Conservation (phyloP, 2,329 filamentous ascomycete species). For the Raffaelea albimanens region DNA sequence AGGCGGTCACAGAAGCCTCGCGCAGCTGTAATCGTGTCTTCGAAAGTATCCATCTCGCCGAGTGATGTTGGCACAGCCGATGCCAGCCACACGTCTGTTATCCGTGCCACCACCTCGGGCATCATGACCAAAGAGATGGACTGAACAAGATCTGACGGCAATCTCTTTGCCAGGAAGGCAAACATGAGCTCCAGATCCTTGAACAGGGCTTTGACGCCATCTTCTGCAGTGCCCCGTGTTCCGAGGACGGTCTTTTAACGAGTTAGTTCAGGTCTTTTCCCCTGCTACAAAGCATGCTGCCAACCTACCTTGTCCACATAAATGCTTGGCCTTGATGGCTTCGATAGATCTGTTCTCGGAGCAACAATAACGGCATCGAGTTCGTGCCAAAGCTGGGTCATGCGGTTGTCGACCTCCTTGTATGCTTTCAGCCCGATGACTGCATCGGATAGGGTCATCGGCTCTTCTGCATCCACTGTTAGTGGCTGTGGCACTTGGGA, state of each 20-base stretch:
- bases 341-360: slow-evolving; percentile 43
- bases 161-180: slow-evolving; percentile 37
- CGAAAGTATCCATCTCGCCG: slow-evolving; percentile 60
- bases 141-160: slow-evolving; percentile 45
- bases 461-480: no score
- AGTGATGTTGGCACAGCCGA: slow-evolving; percentile 67
- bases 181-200: slow-evolving; percentile 43
- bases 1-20: slow-evolving; percentile 55
- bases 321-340: slow-evolving; percentile 27
- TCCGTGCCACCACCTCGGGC: slow-evolving; percentile 53
- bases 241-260: slow-evolving; percentile 30
- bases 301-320: slow-evolving; percentile 28
- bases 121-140: slow-evolving; percentile 62
- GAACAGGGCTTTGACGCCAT: slow-evolving; percentile 40
- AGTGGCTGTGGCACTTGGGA: not conserved
- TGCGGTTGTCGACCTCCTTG: slow-evolving; percentile 51
- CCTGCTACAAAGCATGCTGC: no score
- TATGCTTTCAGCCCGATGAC: slow-evolving; percentile 48
- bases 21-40: slow-evolving; percentile 57
- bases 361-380: slow-evolving; percentile 52
- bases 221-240: slow-evolving; percentile 32
- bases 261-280: no score
- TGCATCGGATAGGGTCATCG: slow-evolving; percentile 43
- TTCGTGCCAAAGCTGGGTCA: slow-evolving; percentile 51
- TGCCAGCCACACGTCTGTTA: slow-evolving; percentile 68